A percentile compares a stretch with the other conserved stretches of the same genome.
phyloP scores from a whole-genome alignment of 1,139 yeast species.

The Sugiyamaella neomexicana region DNA sequence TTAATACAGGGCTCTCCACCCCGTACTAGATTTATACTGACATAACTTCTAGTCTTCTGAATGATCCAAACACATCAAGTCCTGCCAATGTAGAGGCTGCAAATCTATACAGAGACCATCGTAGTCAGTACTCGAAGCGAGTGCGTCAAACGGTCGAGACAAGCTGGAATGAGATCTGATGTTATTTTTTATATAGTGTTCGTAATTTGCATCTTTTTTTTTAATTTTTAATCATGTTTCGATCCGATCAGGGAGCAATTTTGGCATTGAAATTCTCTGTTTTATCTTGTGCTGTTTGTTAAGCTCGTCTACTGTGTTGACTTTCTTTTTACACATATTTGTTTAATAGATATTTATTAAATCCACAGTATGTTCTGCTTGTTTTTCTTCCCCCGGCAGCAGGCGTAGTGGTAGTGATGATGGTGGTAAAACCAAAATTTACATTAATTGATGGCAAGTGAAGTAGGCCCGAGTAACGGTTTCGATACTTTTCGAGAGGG shows the following conservation, averaged over 20 bases:
- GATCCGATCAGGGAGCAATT: not conserved
- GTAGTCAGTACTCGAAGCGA: conserved; percentile 85
- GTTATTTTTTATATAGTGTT: not conserved
- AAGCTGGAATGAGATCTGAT: conserved; percentile 39
- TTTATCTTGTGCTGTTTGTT: not conserved
- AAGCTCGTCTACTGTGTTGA: not conserved
- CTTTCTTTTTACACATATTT: not conserved
- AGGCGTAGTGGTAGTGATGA: too few species aligned
- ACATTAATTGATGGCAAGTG: conserved; percentile 12
- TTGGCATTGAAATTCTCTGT: conserved; percentile 1
- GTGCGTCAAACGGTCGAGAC: conserved; percentile 90
- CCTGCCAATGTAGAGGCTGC: conserved; percentile 99
- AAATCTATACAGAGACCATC: conserved; percentile 88
- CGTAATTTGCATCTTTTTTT: not conserved
- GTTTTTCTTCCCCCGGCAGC: too few species aligned
- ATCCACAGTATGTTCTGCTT: not conserved
- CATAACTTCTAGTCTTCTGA: conserved; percentile 65
- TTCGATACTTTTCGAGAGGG: conserved; percentile 30
- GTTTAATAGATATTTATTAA: conserved; percentile 6
- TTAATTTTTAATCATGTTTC: not conserved
- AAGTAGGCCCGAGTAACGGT: conserved; percentile 34
- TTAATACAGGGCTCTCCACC: too few species aligned
- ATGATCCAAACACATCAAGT: conserved; percentile 93
- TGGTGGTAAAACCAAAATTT: too few species aligned
- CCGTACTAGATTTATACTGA: not conserved